Conservation (phyloP, 2,329 filamentous ascomycete species). For the Sporothrix mexicana region DNA sequence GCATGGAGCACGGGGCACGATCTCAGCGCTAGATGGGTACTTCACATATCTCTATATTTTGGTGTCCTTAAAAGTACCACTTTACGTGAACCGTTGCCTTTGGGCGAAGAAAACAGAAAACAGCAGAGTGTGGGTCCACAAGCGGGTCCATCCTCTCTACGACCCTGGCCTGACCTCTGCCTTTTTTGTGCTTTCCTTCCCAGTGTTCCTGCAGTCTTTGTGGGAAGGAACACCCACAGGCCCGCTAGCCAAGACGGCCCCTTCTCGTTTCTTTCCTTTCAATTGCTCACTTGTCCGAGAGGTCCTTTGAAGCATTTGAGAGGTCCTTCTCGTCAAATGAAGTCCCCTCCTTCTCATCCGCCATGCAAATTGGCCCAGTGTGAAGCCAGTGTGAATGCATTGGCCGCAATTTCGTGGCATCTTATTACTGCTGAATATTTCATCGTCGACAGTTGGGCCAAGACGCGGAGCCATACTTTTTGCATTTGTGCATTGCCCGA, state of each 20-base stretch:
- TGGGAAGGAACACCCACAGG: conserved; percentile 11
- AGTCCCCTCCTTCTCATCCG: conserved; percentile 20
- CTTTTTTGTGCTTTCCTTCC: background rate
- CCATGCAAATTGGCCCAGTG: background rate
- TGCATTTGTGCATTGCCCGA: conserved; percentile 18
- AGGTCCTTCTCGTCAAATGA: conserved; percentile 32
- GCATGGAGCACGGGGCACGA: conserved; percentile 6
- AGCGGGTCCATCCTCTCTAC: conserved; percentile 9
- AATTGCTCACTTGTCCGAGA: background rate
- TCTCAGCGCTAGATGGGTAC: background rate
- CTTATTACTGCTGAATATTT: background rate
- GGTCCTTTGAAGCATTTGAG: conserved; percentile 30
- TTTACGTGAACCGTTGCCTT: conserved; percentile 17
- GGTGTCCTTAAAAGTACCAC: background rate
- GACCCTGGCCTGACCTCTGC: conserved; percentile 25
- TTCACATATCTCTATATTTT: background rate
- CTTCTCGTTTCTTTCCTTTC: conserved; percentile 8
- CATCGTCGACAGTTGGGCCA: background rate
- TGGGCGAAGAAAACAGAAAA: conserved; percentile 4
- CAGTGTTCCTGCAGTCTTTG: too few relatives aligned
- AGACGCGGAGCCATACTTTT: background rate
- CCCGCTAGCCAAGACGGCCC: conserved; percentile 27
- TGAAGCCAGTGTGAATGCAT: background rate
- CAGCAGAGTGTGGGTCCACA: background rate
- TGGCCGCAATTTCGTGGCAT: conserved; percentile 8